Evolutionary conservation across 768 basidiomycete species (phyloP), one percentile per base, ranked within the genome.

Genomic region (Psilocybe sp.): DNA sequence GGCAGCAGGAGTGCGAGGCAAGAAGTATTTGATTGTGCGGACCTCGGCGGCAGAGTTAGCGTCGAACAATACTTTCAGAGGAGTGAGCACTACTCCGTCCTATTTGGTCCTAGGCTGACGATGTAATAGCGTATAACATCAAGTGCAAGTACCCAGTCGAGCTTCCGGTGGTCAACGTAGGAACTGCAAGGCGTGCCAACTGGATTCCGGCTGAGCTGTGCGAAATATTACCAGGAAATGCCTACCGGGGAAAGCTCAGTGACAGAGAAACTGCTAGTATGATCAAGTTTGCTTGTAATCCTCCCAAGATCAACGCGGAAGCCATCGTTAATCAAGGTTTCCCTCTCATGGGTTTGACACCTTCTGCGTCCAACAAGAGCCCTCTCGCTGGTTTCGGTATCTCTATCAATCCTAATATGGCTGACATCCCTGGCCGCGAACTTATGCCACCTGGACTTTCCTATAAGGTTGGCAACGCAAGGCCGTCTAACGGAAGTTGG

Each of bases 161-260:
- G 20, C 60, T 84, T n/a, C 80, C 81, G 1, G 73, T 81, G 23
- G 68, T 84, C 43, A 69, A 84, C 47, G 64, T 82, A 33, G 77
- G 77, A 1, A 59, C 51, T 20, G 36, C 47, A 4, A 63, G 65
- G 37, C 61, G 66, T 28, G 46, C 61, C 0, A 61, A 64, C 38
- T 79, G 64, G 57, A 64, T 89, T 1, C 89, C 89, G 0, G 81
- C 85, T 0, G 89, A 92, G 61, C 44, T 92, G 1, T 91, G 89
- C 68, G 68, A 78, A 18, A 86, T 92, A 44, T 63, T 73, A 9
- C 65, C 76, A 0, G 82, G 82, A 6, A 79, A 80, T 53, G 70
- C 83, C 0, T 87, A 79, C 64, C 70, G 74, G 16, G 84, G 79
- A 5, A 80, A 75, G 50, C 80, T 91, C 2, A 75, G 65, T 48